A percentile compares a stretch with the other conserved stretches of the same genome.
Conservation (phyloP, 192 early-diverging fungal species). For the Umbelopsis vinacea region DNA sequence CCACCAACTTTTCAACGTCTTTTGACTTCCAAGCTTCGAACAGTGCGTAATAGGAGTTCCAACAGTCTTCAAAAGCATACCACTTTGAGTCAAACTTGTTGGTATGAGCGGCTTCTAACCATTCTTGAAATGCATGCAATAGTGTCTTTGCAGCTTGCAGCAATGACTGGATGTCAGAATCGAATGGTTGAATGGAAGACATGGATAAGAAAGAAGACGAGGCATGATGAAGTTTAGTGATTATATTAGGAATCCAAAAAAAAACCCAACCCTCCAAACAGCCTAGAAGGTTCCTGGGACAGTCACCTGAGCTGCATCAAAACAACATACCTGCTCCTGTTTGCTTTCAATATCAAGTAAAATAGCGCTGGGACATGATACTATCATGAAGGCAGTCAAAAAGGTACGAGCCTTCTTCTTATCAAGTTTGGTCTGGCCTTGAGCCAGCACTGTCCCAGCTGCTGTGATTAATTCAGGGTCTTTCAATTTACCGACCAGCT, state of each 20-base stretch:
- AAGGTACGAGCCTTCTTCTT: constrained; percentile 70
- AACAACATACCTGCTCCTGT: constrained; percentile 56
- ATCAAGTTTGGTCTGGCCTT: constrained; percentile 31
- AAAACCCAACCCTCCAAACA: not conserved
- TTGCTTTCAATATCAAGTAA: constrained; percentile 51
- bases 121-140: constrained; percentile 41
- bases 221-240: not conserved
- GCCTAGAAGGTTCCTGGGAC: constrained; percentile 8
- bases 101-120: constrained; percentile 29
- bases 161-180: constrained; percentile 33
- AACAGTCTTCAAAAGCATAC: constrained; percentile 55
- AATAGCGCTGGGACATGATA: constrained; percentile 64
- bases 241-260: constrained; percentile 12
- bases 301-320: not conserved
- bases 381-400: constrained; percentile 74
- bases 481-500: constrained; percentile 35
- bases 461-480: constrained; percentile 42
- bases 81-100: constrained; percentile 22
- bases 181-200: not conserved
- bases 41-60: constrained; percentile 59
- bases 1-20: constrained; percentile 66
- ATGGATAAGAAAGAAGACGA: constrained; percentile 14
- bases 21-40: constrained; percentile 76
- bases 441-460: constrained; percentile 42
- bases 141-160: constrained; percentile 38